These are phyloP conservation scores for Coniochaeta hoffmannii DNA, from an alignment of 2,329 filamentous ascomycete genomes.

Conservation along the genomic window DNA sequence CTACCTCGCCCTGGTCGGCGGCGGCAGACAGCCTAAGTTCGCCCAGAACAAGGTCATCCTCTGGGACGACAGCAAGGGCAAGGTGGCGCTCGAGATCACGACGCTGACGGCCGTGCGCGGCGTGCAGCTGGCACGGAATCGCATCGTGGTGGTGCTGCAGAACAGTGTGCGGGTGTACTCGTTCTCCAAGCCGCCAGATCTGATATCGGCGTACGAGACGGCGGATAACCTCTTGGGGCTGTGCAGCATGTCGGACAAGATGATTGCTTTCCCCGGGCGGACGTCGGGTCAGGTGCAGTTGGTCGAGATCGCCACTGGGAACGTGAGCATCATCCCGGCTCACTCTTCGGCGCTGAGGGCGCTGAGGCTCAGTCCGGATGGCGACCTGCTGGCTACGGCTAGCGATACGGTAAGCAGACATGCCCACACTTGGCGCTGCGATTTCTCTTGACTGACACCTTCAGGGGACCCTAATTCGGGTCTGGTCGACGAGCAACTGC, in stretches of 20 bases:
- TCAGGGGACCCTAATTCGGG: conserved; percentile 77
- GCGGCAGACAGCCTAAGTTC: conserved; percentile 78
- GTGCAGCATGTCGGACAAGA: conserved; percentile 65
- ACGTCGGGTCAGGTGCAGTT: conserved; percentile 84
- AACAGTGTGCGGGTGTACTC: conserved; percentile 77
- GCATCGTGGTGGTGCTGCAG: conserved; percentile 72
- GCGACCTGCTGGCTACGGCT: conserved; percentile 76
- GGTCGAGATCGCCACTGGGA: conserved; percentile 68
- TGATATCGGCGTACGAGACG: conserved; percentile 74
- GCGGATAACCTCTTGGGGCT: conserved; percentile 76
- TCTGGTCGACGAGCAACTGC: conserved; percentile 75
- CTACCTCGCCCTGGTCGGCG: conserved; percentile 83
- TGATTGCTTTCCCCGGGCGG: conserved; percentile 80
- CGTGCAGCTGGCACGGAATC: conserved; percentile 66
- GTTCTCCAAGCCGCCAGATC: conserved; percentile 64
- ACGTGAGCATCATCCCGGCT: conserved; percentile 89
- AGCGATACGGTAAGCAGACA: conserved; percentile 68
- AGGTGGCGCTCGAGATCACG: conserved; percentile 67
- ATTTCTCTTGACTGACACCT: neutral
- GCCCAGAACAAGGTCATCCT: conserved; percentile 86
- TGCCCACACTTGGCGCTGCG: neutral
- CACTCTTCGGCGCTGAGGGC: conserved; percentile 75
- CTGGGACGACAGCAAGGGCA: conserved; percentile 82
- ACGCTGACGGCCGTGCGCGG: conserved; percentile 75
- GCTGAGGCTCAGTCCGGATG: conserved; percentile 72